These are phyloP conservation scores for Gymnopus androsaceus DNA, from an alignment of 1,284 basidiomycete genomes.

Conservation along the genomic window DNA sequence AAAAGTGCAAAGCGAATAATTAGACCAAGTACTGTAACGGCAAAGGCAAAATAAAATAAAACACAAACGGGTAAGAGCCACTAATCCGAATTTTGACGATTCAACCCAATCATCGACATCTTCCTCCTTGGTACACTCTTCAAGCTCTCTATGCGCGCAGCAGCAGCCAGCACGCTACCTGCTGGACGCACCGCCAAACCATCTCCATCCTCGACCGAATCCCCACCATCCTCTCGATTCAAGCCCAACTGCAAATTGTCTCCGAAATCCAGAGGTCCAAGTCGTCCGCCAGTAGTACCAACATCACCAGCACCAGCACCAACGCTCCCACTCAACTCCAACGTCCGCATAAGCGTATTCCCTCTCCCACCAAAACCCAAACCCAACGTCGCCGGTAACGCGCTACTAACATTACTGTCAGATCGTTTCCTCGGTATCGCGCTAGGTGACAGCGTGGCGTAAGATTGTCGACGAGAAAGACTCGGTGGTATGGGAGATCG, in stretches of 20 bases:
- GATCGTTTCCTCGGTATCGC: constrained; percentile 28
- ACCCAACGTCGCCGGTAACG: constrained; percentile 18
- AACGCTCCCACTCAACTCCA: constrained; percentile 7
- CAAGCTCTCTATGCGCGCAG: constrained; percentile 32
- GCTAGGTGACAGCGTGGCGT: constrained; percentile 27
- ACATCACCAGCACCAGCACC: neutral
- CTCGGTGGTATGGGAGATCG: constrained; percentile 9
- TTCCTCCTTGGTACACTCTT: neutral
- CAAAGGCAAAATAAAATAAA: neutral
- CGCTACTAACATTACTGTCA: constrained; percentile 25
- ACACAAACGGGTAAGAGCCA: neutral
- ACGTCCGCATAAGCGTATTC: constrained; percentile 15
- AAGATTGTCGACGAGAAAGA: constrained; percentile 24
- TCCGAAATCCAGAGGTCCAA: neutral
- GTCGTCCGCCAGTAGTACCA: too few relatives aligned
- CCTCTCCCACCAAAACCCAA: constrained; percentile 20
- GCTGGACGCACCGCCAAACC: constrained; percentile 4
- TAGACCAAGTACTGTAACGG: too few relatives aligned
- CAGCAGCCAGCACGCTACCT: constrained; percentile 30
- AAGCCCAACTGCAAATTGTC: neutral
- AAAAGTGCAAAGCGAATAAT: too few relatives aligned
- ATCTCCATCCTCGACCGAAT: constrained; percentile 5
- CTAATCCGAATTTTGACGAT: neutral
- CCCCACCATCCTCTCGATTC: constrained; percentile 13
- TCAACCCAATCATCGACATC: neutral